Percentiles rank a stretch among this genome's conserved stretches.
Evolutionary conservation across 768 basidiomycete species (phyloP).

Genomic region (Russula griseocarnosa): DNA sequence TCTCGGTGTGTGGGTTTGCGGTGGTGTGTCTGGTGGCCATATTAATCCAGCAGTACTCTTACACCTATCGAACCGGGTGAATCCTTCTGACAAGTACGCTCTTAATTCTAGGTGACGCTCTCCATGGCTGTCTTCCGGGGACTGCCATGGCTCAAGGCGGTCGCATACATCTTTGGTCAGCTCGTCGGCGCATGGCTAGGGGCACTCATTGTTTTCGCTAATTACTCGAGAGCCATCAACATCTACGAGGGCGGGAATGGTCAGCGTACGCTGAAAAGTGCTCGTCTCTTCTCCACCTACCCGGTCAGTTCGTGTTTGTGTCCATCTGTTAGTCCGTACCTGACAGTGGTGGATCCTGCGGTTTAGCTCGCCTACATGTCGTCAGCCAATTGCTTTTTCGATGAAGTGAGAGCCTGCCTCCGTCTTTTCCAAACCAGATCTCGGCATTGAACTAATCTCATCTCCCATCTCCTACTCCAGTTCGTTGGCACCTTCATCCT

Average conservation of each 20-base stretch:
- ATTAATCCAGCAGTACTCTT: constrained; percentile 36
- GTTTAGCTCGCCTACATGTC: constrained; percentile 42
- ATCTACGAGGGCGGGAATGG: constrained; percentile 54
- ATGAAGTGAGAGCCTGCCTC: constrained; percentile 36
- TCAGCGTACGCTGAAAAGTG: constrained; percentile 55
- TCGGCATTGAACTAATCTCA: not conserved
- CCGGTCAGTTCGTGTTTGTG: constrained; percentile 41
- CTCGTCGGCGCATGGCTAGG: constrained; percentile 58
- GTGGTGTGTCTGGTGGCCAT: constrained; percentile 69
- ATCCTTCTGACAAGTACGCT: not conserved
- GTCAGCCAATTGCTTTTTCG: constrained; percentile 43
- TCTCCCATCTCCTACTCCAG: constrained; percentile 31
- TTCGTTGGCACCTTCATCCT: constrained; percentile 57
- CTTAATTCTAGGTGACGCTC: constrained; percentile 55
- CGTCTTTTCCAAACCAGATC: too few relatives aligned
- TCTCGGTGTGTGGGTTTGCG: constrained; percentile 65
- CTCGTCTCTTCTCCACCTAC: constrained; percentile 57
- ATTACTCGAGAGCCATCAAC: constrained; percentile 64
- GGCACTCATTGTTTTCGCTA: constrained; percentile 54
- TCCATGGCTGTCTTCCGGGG: constrained; percentile 61
- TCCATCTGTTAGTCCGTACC: not conserved
- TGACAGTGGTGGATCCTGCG: not conserved
- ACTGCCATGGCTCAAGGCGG: constrained; percentile 80
- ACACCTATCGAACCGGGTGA: not conserved
- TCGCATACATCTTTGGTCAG: constrained; percentile 60